These are phyloP conservation scores for Pseudocercospora pini-densiflorae DNA, from an alignment of 2,329 filamentous ascomycete species.

Conservation along the genomic window DNA sequence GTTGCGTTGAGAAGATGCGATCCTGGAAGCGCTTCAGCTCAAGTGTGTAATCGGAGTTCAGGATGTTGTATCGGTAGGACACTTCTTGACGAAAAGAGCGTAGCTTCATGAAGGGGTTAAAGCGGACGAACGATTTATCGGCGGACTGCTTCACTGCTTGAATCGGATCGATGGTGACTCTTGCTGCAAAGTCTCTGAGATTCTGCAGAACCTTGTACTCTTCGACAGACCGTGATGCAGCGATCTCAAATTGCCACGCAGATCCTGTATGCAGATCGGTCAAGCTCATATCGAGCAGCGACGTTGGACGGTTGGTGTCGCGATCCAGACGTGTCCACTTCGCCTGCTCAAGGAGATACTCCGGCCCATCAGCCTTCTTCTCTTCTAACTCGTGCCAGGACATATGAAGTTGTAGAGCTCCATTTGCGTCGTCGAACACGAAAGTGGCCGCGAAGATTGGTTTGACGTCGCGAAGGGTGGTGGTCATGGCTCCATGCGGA, in stretches of 20 bases:
- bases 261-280: slow-evolving; percentile 34
- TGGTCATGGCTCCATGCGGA: slow-evolving; percentile 29
- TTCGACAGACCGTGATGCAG: slow-evolving; percentile 26
- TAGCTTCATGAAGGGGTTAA: slow-evolving; percentile 18
- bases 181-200: slow-evolving; percentile 27
- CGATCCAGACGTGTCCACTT: slow-evolving; percentile 37
- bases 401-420: slow-evolving; percentile 33
- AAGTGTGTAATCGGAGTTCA: slow-evolving; percentile 35
- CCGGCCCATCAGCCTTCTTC: neutral
- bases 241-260: slow-evolving; percentile 41
- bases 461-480: slow-evolving; percentile 31
- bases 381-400: slow-evolving; percentile 32
- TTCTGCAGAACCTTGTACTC: slow-evolving; percentile 23
- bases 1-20: slow-evolving; percentile 11
- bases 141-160: slow-evolving; percentile 9
- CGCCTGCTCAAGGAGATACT: slow-evolving; percentile 13
- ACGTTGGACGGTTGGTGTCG: slow-evolving; percentile 24
- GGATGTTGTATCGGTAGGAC: slow-evolving; percentile 35
- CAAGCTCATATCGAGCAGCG: slow-evolving; percentile 36
- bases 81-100: slow-evolving; percentile 33
- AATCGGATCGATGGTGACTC: slow-evolving; percentile 25
- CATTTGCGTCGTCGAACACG: slow-evolving; percentile 31
- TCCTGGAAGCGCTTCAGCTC: slow-evolving; percentile 39
- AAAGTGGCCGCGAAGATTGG: slow-evolving; percentile 39
- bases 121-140: slow-evolving; percentile 29